A percentile compares a stretch with the other conserved stretches of the same genome.
These are phyloP conservation scores for Neonothopanus nambi DNA, from an alignment of 1,284 basidiomycete species.

Conservation along the genomic window DNA sequence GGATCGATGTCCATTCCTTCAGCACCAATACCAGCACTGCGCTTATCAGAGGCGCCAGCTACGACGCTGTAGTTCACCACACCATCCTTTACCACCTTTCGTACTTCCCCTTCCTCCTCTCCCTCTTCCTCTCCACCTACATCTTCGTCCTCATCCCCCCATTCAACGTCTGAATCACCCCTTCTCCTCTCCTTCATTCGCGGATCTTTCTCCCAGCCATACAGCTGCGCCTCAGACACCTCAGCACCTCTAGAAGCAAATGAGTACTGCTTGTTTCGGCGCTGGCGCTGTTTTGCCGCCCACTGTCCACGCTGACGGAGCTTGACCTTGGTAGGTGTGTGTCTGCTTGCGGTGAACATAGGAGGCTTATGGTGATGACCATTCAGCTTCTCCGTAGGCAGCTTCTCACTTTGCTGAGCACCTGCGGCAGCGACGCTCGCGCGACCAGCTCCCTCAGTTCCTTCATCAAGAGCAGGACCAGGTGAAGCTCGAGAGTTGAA, in stretches of 20 bases:
- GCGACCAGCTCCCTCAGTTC: too few relatives aligned
- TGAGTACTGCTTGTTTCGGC: slow-evolving; percentile 28
- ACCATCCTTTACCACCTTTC: slow-evolving; percentile 4
- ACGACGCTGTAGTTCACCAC: slow-evolving; percentile 2
- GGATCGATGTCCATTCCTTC: slow-evolving; percentile 63
- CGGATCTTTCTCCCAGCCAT: slow-evolving; percentile 44
- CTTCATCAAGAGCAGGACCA: too few relatives aligned
- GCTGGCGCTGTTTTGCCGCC: slow-evolving; percentile 24
- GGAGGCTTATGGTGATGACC: slow-evolving; percentile 16
- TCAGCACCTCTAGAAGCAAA: slow-evolving; percentile 59
- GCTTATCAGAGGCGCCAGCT: slow-evolving; percentile 5
- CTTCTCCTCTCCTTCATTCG: slow-evolving; percentile 50
- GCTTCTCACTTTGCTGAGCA: background rate
- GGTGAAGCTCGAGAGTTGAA: background rate
- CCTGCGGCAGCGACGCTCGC: background rate
- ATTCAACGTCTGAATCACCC: slow-evolving; percentile 72
- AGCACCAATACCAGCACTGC: slow-evolving; percentile 25
- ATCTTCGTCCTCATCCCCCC: slow-evolving; percentile 52
- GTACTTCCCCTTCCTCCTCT: slow-evolving; percentile 28
- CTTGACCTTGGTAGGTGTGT: slow-evolving; percentile 19
- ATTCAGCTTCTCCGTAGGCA: background rate
- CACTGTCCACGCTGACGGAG: slow-evolving; percentile 24
- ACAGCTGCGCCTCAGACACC: slow-evolving; percentile 53
- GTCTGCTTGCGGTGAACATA: slow-evolving; percentile 23
- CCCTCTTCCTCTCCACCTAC: slow-evolving; percentile 24